Evolutionary conservation across 169 alveolate species (phyloP).

Genomic region (Eimeria necatrix): DNA sequence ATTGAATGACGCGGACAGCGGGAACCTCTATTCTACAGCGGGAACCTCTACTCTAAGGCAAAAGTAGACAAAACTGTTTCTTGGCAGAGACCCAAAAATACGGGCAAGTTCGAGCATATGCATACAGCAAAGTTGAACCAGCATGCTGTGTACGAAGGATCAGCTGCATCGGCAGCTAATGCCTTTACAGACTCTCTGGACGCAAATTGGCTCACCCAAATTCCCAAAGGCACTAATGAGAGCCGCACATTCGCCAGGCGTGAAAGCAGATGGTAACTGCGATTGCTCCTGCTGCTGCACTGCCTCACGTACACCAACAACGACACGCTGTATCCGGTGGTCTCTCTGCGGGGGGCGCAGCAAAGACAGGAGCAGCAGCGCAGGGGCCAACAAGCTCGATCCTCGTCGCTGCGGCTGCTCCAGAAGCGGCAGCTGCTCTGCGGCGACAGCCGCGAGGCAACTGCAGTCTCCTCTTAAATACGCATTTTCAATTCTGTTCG

Average conservation of each 20-base stretch:
- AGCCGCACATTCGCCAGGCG: conserved; percentile 52
- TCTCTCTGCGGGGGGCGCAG: conserved; percentile 46
- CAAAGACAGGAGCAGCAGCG: conserved; percentile 21
- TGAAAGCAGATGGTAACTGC: neutral
- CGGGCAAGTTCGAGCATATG: too few species aligned
- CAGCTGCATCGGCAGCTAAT: too few species aligned
- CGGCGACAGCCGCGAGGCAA: neutral
- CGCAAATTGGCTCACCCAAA: neutral
- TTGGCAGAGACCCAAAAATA: too few species aligned
- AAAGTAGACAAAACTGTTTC: too few species aligned
- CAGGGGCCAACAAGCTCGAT: neutral
- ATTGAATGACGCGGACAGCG: too few species aligned
- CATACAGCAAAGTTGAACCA: too few species aligned
- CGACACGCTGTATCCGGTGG: conserved; percentile 3
- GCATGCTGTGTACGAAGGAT: too few species aligned
- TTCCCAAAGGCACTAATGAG: conserved; percentile 41
- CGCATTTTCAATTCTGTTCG: neutral
- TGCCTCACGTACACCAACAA: neutral
- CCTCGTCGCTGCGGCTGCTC: conserved; percentile 9
- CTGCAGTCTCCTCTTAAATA: conserved; percentile 40
- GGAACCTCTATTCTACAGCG: too few species aligned
- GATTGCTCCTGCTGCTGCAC: neutral
- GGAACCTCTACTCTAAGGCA: too few species aligned
- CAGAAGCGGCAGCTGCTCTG: neutral
- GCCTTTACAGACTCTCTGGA: neutral